Evolutionary conservation across 805 yeast genomes (phyloP).

Genomic region (Clavispora asparagi): DNA sequence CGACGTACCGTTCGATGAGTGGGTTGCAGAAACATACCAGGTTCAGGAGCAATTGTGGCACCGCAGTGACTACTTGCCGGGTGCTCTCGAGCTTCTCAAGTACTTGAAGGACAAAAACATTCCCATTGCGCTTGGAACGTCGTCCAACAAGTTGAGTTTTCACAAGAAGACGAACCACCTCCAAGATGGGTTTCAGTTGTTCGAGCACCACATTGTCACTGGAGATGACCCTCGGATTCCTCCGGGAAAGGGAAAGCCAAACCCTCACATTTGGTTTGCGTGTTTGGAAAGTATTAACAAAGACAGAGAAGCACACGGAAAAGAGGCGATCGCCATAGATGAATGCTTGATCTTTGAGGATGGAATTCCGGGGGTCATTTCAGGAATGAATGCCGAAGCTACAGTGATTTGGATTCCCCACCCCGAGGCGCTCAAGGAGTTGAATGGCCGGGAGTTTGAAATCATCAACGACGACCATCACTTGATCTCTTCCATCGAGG

Average conservation of each 20-base stretch:
- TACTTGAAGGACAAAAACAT: conserved; percentile 46
- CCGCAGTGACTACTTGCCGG: conserved; percentile 66
- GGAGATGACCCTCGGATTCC: conserved; percentile 88
- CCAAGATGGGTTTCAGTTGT: conserved; percentile 54
- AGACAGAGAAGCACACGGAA: conserved; percentile 38
- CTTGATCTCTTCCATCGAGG: conserved; percentile 19
- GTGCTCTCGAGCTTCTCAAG: conserved; percentile 67
- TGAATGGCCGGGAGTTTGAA: conserved; percentile 45
- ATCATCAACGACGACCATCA: conserved; percentile 52
- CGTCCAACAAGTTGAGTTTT: conserved; percentile 61
- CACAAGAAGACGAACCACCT: conserved; percentile 71
- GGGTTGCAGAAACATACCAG: conserved; percentile 34
- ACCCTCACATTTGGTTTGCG: conserved; percentile 86
- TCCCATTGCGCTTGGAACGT: conserved; percentile 90
- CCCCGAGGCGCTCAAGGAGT: conserved; percentile 54
- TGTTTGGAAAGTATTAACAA: conserved; percentile 69
- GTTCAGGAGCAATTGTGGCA: conserved; percentile 63
- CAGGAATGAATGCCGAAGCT: conserved; percentile 81
- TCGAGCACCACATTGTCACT: conserved; percentile 63
- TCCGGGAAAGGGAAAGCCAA: conserved; percentile 86
- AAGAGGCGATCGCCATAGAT: conserved; percentile 52
- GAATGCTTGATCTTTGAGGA: conserved; percentile 94
- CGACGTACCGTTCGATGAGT: conserved; percentile 42
- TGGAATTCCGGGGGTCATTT: conserved; percentile 84
- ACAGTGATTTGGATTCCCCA: conserved; percentile 95